phyloP scores from a whole-genome alignment of 768 basidiomycete species.

The Melanogaster broomeanus region DNA sequence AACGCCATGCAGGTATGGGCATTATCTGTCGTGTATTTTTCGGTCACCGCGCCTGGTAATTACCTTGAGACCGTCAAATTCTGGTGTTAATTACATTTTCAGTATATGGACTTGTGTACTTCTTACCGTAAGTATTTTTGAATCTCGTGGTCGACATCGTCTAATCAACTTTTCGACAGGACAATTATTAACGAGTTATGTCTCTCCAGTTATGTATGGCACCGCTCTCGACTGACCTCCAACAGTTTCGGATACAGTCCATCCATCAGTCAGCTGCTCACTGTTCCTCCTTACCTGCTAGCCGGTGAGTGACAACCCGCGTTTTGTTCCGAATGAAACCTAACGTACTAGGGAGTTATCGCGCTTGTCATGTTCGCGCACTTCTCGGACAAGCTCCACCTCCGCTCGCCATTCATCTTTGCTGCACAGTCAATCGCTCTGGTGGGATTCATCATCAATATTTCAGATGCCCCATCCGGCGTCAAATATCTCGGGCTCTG shows the following conservation, averaged over 20 bases:
- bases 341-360: conserved; percentile 38
- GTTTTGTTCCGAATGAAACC: not conserved
- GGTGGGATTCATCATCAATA: no score
- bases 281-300: conserved; percentile 63
- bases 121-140: conserved; percentile 54
- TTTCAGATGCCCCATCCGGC: conserved; percentile 48
- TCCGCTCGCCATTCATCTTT: no score
- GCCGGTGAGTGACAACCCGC: conserved; percentile 45
- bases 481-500: conserved; percentile 73
- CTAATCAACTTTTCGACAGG: conserved; percentile 27
- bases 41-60: conserved; percentile 57
- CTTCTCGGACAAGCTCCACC: conserved; percentile 53
- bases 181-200: conserved; percentile 54
- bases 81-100: conserved; percentile 27
- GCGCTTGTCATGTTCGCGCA: conserved; percentile 49
- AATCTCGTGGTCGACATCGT: not conserved
- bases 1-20: not conserved
- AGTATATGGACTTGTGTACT: conserved; percentile 68
- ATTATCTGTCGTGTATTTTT: conserved; percentile 49
- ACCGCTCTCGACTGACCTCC: no score
- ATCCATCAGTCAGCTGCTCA: conserved; percentile 58
- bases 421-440: no score
- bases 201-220: not conserved
- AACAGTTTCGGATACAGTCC: conserved; percentile 53
- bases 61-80: conserved; percentile 3